Evolutionary conservation across 1,284 basidiomycete species (phyloP).

Genomic region (Garcileccinum viscosum): DNA sequence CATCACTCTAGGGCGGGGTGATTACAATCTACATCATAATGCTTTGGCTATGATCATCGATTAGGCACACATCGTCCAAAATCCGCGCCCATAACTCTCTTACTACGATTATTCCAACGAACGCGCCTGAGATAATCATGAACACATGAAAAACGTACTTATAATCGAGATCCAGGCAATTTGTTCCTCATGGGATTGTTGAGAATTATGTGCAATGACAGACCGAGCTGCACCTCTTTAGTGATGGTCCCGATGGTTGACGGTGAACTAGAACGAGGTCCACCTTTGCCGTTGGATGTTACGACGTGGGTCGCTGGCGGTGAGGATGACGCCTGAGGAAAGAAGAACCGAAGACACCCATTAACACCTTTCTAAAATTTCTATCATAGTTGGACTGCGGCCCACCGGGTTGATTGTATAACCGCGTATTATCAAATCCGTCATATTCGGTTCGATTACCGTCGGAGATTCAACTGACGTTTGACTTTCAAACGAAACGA

Average conservation of each 20-base stretch:
- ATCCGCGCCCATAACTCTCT: not conserved
- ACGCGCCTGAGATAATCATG: not conserved
- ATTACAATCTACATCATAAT: not conserved
- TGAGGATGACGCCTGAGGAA: slow-evolving; percentile 28
- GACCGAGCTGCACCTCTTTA: slow-evolving; percentile 45
- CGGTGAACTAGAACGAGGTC: slow-evolving; percentile 49
- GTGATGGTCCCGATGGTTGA: slow-evolving; percentile 55
- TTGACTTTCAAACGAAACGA: not conserved
- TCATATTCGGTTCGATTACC: not conserved
- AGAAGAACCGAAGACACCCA: not conserved
- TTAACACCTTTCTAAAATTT: too few species aligned
- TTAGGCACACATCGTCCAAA: not conserved
- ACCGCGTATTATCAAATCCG: not conserved
- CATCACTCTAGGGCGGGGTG: too few species aligned
- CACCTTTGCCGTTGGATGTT: slow-evolving; percentile 57
- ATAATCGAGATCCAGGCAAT: slow-evolving; percentile 56
- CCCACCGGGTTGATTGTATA: too few species aligned
- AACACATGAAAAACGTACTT: not conserved
- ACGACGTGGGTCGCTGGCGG: slow-evolving; percentile 43
- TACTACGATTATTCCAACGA: not conserved
- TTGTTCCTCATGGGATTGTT: slow-evolving; percentile 56
- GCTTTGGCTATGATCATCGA: not conserved
- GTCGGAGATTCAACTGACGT: not conserved
- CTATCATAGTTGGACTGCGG: too few species aligned
- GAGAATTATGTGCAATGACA: slow-evolving; percentile 49